Evolutionary conservation across 306 rosid genomes (phyloP).

Genomic region (Vicia sativa): DNA sequence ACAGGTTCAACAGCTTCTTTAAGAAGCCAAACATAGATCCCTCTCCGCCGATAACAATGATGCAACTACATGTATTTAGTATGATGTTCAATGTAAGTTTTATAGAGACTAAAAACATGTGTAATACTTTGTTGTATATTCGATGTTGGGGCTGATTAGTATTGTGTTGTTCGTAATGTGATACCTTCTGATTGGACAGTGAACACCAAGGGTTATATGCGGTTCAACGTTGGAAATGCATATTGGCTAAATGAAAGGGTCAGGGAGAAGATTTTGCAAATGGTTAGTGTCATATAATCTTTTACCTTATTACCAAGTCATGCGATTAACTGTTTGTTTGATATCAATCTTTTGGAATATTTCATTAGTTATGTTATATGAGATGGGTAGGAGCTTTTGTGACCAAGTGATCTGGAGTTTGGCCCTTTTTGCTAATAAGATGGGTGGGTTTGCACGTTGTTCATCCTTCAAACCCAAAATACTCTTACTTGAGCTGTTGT

Average conservation of each 20-base stretch:
- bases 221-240: slow-evolving; percentile 79
- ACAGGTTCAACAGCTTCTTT: slow-evolving; percentile 54
- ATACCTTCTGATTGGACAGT: slow-evolving; percentile 50
- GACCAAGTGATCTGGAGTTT: no score
- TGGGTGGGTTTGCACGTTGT: no score
- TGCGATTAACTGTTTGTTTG: no score
- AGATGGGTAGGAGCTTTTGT: no score
- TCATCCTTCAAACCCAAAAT: no score
- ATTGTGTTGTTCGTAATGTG: not conserved
- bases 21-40: slow-evolving; percentile 79
- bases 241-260: slow-evolving; percentile 78
- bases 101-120: not conserved
- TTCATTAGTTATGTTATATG: no score
- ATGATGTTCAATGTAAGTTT: not conserved
- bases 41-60: slow-evolving; percentile 44
- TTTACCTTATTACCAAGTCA: no score
- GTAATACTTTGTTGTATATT: not conserved
- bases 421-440: no score
- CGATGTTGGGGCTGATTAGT: slow-evolving; percentile 3
- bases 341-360: no score
- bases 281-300: slow-evolving; percentile 49
- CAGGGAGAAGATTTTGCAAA: slow-evolving; percentile 80
- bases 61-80: not conserved
- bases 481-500: no score
- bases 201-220: slow-evolving; percentile 97